Percentiles rank a stretch among this genome's conserved stretches.
These are phyloP conservation scores for Lupinus albus DNA, from an alignment of 306 rosid genomes.

Conservation along the genomic window DNA sequence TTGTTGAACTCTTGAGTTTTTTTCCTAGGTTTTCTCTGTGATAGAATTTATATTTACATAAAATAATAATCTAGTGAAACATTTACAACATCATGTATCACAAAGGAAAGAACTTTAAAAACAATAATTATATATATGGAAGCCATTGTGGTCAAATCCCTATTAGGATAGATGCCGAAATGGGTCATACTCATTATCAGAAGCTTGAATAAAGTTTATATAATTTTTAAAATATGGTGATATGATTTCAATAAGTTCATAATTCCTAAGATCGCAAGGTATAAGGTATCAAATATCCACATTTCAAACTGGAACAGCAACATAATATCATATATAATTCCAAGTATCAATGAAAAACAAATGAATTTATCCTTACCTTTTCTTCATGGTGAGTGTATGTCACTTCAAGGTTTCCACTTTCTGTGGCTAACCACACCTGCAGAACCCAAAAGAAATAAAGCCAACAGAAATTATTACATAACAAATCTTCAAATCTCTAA, in stretches of 20 bases:
- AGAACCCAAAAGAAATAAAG: constrained; percentile 32
- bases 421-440: constrained; percentile 91
- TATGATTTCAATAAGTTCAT: constrained; percentile 13
- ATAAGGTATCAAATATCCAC: neutral
- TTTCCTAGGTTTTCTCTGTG: neutral
- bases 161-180: too few species aligned
- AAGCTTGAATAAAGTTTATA: neutral
- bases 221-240: constrained; percentile 20
- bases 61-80: neutral
- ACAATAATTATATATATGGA: too few species aligned
- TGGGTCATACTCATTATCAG: constrained; percentile 5
- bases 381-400: constrained; percentile 83
- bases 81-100: constrained; percentile 20
- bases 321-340: neutral
- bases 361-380: constrained; percentile 56
- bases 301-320: constrained; percentile 25
- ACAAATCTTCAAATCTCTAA: neutral
- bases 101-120: constrained; percentile 16
- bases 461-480: neutral
- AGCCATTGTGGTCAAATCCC: too few species aligned
- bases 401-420: constrained; percentile 92
- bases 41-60: neutral
- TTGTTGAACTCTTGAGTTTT: too few species aligned
- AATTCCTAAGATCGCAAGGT: neutral
- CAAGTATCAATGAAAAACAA: constrained; percentile 14